phyloP scores from a whole-genome alignment of 257 asterid genomes.

The Euphrasia confusa region DNA sequence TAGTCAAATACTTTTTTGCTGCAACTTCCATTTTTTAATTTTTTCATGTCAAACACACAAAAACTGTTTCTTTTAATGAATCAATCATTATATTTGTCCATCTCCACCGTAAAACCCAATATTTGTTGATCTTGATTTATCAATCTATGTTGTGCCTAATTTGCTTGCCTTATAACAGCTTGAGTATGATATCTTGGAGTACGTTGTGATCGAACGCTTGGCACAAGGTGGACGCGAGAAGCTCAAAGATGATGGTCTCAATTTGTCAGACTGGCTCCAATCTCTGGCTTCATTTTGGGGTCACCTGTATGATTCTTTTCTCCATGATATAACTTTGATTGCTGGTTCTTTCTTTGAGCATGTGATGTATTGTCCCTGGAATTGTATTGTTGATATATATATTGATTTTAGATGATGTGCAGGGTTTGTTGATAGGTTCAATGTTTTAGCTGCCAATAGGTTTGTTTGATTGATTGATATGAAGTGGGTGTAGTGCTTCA shows the following conservation, averaged over 20 bases:
- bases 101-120: slow-evolving; percentile 5
- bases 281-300: slow-evolving; percentile 99
- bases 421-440: slow-evolving; percentile 3
- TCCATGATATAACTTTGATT: slow-evolving; percentile 24
- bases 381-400: slow-evolving; percentile 17
- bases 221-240: slow-evolving; percentile 98
- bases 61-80: not conserved
- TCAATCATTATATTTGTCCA: slow-evolving; percentile 8
- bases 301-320: slow-evolving; percentile 77
- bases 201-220: slow-evolving; percentile 95
- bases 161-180: slow-evolving; percentile 50
- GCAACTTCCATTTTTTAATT: not conserved
- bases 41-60: not conserved
- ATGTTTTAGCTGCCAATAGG: slow-evolving; percentile 8
- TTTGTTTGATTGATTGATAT: slow-evolving; percentile 2
- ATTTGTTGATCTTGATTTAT: slow-evolving; percentile 1
- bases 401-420: slow-evolving; percentile 22
- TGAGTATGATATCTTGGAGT: slow-evolving; percentile 96
- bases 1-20: not conserved
- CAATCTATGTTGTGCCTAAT: slow-evolving; percentile 16
- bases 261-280: slow-evolving; percentile 98
- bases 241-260: slow-evolving; percentile 98
- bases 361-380: slow-evolving; percentile 25
- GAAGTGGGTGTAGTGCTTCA: slow-evolving; percentile 16
- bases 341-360: slow-evolving; percentile 29